Evolutionary conservation across 768 basidiomycete species (phyloP).

Genomic region (Tylopilus vinaceipallidus): DNA sequence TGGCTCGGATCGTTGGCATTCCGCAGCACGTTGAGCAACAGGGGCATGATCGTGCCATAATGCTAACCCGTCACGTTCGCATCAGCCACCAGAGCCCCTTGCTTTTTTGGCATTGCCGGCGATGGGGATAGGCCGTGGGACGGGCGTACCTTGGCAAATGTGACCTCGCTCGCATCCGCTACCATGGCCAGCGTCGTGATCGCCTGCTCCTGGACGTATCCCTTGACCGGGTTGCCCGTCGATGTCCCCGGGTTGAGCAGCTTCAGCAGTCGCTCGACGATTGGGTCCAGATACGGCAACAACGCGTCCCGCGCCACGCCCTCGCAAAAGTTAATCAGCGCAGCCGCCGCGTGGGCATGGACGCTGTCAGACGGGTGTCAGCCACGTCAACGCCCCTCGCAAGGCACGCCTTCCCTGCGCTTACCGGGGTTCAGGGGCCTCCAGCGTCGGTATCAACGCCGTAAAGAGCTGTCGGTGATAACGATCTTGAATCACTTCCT

Average conservation of each 20-base stretch:
- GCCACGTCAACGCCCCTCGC: too few relatives aligned
- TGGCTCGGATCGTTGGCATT: slow-evolving; percentile 69
- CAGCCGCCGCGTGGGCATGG: slow-evolving; percentile 83
- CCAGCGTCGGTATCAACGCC: slow-evolving; percentile 68
- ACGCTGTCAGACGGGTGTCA: slow-evolving; percentile 47
- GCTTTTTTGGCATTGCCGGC: too few relatives aligned
- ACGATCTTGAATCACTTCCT: slow-evolving; percentile 75
- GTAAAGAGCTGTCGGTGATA: slow-evolving; percentile 69
- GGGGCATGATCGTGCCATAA: slow-evolving; percentile 77
- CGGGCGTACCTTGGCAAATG: slow-evolving; percentile 63
- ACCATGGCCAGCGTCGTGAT: slow-evolving; percentile 89
- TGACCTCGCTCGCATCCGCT: slow-evolving; percentile 77
- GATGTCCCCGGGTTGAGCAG: slow-evolving; percentile 55
- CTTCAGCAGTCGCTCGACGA: slow-evolving; percentile 62
- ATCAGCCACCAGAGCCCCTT: too few relatives aligned
- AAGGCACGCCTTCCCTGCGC: slow-evolving; percentile 5
- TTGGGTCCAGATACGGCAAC: slow-evolving; percentile 73
- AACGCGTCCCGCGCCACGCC: slow-evolving; percentile 74
- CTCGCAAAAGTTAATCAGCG: slow-evolving; percentile 89
- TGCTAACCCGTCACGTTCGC: slow-evolving; percentile 41
- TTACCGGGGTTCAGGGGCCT: slow-evolving; percentile 72
- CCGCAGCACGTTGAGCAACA: slow-evolving; percentile 70
- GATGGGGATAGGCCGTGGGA: too few relatives aligned
- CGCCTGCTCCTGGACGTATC: slow-evolving; percentile 86
- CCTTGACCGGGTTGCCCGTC: slow-evolving; percentile 37